These are phyloP conservation scores for Acidomyces sp. DNA, from an alignment of 495 filamentous ascomycete genomes.

Conservation along the genomic window DNA sequence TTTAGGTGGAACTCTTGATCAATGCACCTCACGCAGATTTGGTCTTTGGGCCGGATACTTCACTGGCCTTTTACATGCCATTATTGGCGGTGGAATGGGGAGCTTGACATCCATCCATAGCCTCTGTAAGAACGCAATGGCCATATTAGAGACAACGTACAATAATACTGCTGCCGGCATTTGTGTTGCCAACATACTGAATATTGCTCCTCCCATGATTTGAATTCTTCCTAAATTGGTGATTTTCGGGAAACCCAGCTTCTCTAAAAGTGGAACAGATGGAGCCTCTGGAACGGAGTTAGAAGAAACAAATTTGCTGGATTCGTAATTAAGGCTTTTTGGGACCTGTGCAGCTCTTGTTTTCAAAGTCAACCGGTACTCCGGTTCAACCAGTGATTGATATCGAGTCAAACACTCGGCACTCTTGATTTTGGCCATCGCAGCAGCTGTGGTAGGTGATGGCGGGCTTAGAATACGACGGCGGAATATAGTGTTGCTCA, in stretches of 20 bases:
- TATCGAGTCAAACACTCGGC: no score
- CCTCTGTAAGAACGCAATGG: conserved; percentile 4
- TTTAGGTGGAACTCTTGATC: no score
- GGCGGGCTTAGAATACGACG: conserved; percentile 24
- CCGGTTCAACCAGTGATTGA: neutral
- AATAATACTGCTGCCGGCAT: conserved; percentile 14
- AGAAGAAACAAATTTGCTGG: neutral
- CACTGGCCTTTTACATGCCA: conserved; percentile 5
- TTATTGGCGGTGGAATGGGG: conserved; percentile 10
- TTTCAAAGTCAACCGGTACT: neutral
- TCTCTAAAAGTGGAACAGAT: conserved; percentile 4
- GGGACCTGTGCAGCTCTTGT: neutral
- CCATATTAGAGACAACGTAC: conserved; percentile 13
- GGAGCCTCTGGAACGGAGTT: neutral
- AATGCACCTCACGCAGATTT: no score
- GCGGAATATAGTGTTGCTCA: conserved; percentile 38
- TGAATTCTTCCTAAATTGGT: neutral
- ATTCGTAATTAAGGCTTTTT: neutral
- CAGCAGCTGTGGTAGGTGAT: neutral
- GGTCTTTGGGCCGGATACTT: neutral
- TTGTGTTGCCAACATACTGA: neutral
- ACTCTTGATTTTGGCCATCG: neutral
- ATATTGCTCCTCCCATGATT: neutral
- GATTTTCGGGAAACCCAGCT: neutral
- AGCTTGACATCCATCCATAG: conserved; percentile 2